Percentiles rank a stretch among this genome's conserved stretches.
These are phyloP conservation scores for Colletotrichum zoysiae DNA, from an alignment of 2,329 filamentous ascomycete species.

Conservation along the genomic window DNA sequence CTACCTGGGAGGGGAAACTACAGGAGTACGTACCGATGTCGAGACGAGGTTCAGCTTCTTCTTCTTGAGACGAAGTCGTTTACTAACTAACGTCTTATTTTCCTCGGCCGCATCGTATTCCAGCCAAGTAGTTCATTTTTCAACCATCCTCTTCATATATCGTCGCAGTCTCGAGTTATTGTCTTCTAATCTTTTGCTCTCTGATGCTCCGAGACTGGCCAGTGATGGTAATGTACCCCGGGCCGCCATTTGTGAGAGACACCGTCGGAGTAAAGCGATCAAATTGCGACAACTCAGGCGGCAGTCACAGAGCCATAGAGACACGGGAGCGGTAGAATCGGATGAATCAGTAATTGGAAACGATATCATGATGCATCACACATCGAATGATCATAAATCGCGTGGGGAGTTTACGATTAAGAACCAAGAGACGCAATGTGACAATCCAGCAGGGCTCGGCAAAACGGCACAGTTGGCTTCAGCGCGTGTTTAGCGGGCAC, in stretches of 20 bases:
- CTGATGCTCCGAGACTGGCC: too few relatives aligned
- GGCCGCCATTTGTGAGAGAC: too few relatives aligned
- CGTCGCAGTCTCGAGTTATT: neutral
- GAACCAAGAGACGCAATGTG: neutral
- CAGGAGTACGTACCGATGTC: neutral
- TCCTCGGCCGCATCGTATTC: too few relatives aligned
- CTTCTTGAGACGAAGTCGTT: neutral
- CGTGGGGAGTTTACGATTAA: neutral
- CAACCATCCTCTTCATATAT: neutral
- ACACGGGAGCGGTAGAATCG: too few relatives aligned
- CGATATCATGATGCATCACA: neutral
- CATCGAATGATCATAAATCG: neutral
- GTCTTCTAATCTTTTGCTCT: neutral
- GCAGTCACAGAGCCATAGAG: too few relatives aligned
- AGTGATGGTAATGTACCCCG: neutral
- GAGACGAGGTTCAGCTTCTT: neutral
- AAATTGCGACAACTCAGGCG: neutral
- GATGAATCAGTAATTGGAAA: too few relatives aligned
- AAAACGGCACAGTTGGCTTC: constrained; percentile 8
- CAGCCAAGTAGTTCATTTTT: neutral
- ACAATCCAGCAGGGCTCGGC: neutral
- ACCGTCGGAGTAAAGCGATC: neutral
- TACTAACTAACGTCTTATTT: neutral
- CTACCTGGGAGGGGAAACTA: neutral
- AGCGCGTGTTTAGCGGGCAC: constrained; percentile 4